phyloP scores from a whole-genome alignment of 805 yeast genomes.

The Kodamaea kaohsiungensis region DNA sequence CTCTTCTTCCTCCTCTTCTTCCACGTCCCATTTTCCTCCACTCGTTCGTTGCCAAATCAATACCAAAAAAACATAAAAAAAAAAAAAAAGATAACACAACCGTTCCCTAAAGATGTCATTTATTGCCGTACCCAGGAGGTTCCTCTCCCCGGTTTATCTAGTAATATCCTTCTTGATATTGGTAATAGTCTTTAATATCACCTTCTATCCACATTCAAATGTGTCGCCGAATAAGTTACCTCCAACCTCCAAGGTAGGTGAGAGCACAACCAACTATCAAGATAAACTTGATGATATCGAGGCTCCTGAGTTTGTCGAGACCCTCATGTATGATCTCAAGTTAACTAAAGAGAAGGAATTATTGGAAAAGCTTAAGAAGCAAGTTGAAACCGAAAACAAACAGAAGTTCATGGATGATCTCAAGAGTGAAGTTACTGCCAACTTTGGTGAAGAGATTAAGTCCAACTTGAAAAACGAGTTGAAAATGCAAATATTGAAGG shows the following conservation, averaged over 20 bases:
- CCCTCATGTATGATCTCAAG: conserved; percentile 9
- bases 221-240: not conserved
- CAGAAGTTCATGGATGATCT: conserved; percentile 12
- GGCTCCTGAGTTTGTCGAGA: conserved; percentile 7
- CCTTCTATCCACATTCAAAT: conserved; percentile 7
- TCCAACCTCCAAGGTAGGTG: not conserved
- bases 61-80: not conserved
- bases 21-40: too few species aligned
- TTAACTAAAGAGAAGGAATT: conserved; percentile 13
- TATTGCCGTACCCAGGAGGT: conserved; percentile 13
- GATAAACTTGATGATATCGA: conserved; percentile 11
- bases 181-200: conserved; percentile 12
- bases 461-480: conserved; percentile 11
- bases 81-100: not conserved
- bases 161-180: conserved; percentile 9
- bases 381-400: conserved; percentile 8
- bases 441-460: conserved; percentile 13
- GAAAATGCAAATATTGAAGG: conserved; percentile 15
- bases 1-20: too few species aligned
- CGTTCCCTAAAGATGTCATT: conserved; percentile 1
- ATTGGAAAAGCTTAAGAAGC: conserved; percentile 10
- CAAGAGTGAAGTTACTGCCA: conserved; percentile 8
- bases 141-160: conserved; percentile 13
- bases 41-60: not conserved
- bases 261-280: conserved; percentile 2